These are phyloP conservation scores for Wickerhamomyces ciferrii DNA, from an alignment of 805 yeast species.

Conservation along the genomic window DNA sequence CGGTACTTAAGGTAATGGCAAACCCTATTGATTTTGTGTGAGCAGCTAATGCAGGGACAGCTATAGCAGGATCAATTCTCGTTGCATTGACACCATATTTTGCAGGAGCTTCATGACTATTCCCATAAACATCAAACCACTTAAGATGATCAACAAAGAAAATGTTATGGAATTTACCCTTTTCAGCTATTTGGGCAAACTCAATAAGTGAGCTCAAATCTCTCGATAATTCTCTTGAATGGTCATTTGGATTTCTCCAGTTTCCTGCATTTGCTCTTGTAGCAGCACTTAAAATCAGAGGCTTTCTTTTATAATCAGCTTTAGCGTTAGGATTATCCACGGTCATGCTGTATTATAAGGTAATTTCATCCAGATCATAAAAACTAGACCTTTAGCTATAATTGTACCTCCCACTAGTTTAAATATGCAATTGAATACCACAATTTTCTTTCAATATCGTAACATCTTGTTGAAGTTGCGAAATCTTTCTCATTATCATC, in stretches of 20 bases:
- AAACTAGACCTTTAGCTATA: too few relatives aligned
- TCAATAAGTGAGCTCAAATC: constrained; percentile 24
- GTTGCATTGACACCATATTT: constrained; percentile 28
- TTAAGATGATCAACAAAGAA: constrained; percentile 37
- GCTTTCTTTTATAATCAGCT: too few relatives aligned
- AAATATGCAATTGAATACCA: too few relatives aligned
- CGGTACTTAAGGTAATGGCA: constrained; percentile 34
- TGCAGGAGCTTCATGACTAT: constrained; percentile 7
- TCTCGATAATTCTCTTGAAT: background rate
- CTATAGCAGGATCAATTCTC: constrained; percentile 32
- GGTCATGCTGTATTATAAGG: too few relatives aligned
- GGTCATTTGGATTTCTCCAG: background rate
- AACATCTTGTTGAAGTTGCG: too few relatives aligned
- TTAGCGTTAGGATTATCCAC: too few relatives aligned
- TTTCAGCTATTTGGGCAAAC: constrained; percentile 30
- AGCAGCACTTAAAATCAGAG: too few relatives aligned
- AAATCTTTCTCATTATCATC: too few relatives aligned
- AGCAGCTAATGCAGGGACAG: constrained; percentile 35
- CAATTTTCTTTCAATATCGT: too few relatives aligned
- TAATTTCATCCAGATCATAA: too few relatives aligned
- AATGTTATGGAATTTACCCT: constrained; percentile 30
- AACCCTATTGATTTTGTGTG: constrained; percentile 28
- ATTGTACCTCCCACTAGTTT: too few relatives aligned
- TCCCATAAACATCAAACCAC: constrained; percentile 32
- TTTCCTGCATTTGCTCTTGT: background rate